Evolutionary conservation across 768 basidiomycete species (phyloP).

Genomic region (Suillus occidentalis): DNA sequence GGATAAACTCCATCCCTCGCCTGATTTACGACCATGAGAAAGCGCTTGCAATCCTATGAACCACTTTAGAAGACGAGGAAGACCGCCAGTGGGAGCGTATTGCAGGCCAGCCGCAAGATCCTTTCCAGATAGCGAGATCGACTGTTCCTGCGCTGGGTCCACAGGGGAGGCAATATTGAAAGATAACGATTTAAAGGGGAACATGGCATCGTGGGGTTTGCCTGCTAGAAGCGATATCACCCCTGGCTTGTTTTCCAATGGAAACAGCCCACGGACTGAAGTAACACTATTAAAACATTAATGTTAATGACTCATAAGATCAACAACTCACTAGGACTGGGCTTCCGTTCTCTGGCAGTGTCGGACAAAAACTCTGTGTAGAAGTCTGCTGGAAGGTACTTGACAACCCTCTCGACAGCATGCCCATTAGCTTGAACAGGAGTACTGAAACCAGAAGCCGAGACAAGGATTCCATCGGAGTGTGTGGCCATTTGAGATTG

Average conservation of each 20-base stretch:
- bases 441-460: background rate
- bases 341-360: slow-evolving; percentile 58
- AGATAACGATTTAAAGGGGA: slow-evolving; percentile 84
- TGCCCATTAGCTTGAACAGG: background rate
- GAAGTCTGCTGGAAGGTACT: slow-evolving; percentile 47
- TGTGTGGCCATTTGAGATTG: slow-evolving; percentile 4
- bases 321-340: slow-evolving; percentile 55
- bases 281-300: slow-evolving; percentile 6
- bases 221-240: slow-evolving; percentile 85
- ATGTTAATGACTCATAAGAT: background rate
- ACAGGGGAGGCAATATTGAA: slow-evolving; percentile 57
- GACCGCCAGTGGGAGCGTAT: slow-evolving; percentile 72
- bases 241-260: slow-evolving; percentile 76
- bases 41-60: slow-evolving; percentile 67
- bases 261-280: slow-evolving; percentile 68
- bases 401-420: background rate
- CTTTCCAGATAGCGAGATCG: slow-evolving; percentile 52
- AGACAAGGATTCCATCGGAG: slow-evolving; percentile 8
- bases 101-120: slow-evolving; percentile 74
- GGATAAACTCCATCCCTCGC: slow-evolving; percentile 73
- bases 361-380: slow-evolving; percentile 64
- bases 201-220: slow-evolving; percentile 87
- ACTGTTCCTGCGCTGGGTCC: slow-evolving; percentile 43
- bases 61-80: slow-evolving; percentile 67
- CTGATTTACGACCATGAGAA: slow-evolving; percentile 60